Evolutionary conservation across 768 basidiomycete genomes (phyloP).

Genomic region (Udeniomyces megalosporus): DNA sequence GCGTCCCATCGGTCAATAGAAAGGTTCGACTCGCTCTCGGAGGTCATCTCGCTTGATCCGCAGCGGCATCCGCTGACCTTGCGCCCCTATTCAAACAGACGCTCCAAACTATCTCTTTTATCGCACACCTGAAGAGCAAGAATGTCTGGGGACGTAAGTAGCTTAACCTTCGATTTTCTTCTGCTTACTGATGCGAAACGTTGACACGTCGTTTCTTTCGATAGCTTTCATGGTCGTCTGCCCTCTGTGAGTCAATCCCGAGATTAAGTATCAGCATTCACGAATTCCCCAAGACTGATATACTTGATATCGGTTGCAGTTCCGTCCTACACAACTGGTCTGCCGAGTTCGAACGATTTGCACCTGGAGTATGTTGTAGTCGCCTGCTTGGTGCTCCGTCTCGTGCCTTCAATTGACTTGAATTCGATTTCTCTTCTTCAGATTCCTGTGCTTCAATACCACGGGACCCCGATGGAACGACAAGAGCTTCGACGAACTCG

Average conservation of each 20-base stretch:
- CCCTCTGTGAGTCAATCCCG: conserved; percentile 59
- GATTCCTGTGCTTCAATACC: conserved; percentile 82
- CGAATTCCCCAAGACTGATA: too few relatives aligned
- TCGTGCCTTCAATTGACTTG: too few relatives aligned
- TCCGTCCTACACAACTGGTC: conserved; percentile 81
- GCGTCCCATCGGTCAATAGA: neutral
- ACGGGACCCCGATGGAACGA: conserved; percentile 67
- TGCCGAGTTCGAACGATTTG: conserved; percentile 68
- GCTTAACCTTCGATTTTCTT: neutral
- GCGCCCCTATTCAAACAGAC: conserved; percentile 42
- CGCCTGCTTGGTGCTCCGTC: neutral
- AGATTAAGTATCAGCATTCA: too few relatives aligned
- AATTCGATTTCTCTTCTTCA: too few relatives aligned
- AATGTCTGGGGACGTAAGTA: conserved; percentile 17
- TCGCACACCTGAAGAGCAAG: conserved; percentile 70
- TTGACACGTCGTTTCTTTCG: neutral
- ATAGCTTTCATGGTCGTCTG: conserved; percentile 71
- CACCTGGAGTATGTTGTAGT: conserved; percentile 43
- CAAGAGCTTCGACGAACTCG: conserved; percentile 54
- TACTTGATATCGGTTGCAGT: too few relatives aligned
- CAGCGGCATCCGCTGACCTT: neutral
- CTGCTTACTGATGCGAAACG: too few relatives aligned
- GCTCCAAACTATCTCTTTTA: conserved; percentile 83
- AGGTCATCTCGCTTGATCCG: neutral
- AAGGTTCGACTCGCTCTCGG: neutral